These are phyloP conservation scores for Parmales sp. DNA, from an alignment of 108 stramenopile genomes.

Conservation along the genomic window DNA sequence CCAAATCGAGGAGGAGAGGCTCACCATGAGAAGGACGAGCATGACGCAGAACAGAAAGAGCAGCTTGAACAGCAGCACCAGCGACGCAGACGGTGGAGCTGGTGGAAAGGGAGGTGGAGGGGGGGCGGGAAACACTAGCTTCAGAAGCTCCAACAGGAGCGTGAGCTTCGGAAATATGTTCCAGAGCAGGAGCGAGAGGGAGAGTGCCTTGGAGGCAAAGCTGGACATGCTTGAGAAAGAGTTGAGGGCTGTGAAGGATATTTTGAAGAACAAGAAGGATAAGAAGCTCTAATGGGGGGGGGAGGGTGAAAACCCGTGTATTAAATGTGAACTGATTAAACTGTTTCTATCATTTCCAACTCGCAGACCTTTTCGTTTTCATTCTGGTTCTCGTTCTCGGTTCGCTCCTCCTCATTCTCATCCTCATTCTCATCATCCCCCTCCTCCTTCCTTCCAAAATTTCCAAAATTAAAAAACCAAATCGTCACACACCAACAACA, in stretches of 20 bases:
- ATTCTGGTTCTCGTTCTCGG: no score
- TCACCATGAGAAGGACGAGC: conserved; percentile 9
- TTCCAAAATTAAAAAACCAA: no score
- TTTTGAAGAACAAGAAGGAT: not conserved
- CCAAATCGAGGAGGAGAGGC: conserved; percentile 13
- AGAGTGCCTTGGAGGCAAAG: not conserved
- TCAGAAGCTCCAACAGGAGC: not conserved
- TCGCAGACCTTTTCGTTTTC: no score
- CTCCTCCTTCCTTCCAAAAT: no score
- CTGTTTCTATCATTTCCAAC: no score
- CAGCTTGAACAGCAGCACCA: not conserved
- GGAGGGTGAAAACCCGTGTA: no score
- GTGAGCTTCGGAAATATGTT: not conserved
- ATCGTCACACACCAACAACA: no score
- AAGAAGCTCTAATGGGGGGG: not conserved
- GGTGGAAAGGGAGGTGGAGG: not conserved
- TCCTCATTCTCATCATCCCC: no score
- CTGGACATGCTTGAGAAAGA: not conserved
- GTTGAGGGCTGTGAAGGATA: not conserved
- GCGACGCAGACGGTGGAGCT: not conserved
- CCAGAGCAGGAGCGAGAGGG: not conserved
- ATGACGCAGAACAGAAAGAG: not conserved
- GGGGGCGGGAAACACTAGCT: not conserved
- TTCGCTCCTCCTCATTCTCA: no score
- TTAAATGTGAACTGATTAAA: no score